These are phyloP conservation scores for Pseudopyricularia cyperi DNA, from an alignment of 2,329 filamentous ascomycete genomes.

Conservation along the genomic window DNA sequence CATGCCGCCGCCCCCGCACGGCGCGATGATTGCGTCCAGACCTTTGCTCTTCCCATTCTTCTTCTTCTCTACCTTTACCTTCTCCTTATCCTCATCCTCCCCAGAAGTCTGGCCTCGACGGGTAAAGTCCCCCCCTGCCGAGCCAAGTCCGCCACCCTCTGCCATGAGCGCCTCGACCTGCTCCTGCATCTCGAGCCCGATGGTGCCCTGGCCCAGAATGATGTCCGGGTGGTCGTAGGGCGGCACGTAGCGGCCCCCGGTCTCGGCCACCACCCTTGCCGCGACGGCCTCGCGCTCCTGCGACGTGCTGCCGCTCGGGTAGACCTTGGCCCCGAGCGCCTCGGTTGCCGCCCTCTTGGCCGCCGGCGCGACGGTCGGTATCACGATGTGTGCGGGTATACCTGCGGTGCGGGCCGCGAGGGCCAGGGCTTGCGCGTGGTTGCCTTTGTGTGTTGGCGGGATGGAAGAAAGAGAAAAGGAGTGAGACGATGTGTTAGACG, in stretches of 20 bases:
- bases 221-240: conserved; percentile 91
- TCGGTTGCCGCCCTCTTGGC: conserved; percentile 76
- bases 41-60: conserved; percentile 12
- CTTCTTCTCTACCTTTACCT: no score
- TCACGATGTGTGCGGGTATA: conserved; percentile 78
- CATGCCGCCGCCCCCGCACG: conserved; percentile 81
- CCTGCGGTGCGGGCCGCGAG: conserved; percentile 64
- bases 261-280: conserved; percentile 52
- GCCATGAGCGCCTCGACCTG: conserved; percentile 49
- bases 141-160: conserved; percentile 12
- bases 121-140: conserved; percentile 8
- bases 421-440: conserved; percentile 86
- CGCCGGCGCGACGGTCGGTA: conserved; percentile 76
- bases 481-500: neutral
- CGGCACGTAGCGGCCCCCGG: conserved; percentile 68
- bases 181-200: conserved; percentile 66
- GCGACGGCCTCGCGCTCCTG: conserved; percentile 71
- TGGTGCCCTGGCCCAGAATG: conserved; percentile 85
- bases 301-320: conserved; percentile 72
- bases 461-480: neutral
- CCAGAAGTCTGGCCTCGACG: conserved; percentile 1
- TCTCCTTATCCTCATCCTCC: conserved; percentile 2
- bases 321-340: conserved; percentile 62
- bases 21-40: conserved; percentile 64
- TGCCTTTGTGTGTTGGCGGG: no score